Conservation (phyloP, 345 rosid genomes). For the Euphorbia tirucalli region DNA sequence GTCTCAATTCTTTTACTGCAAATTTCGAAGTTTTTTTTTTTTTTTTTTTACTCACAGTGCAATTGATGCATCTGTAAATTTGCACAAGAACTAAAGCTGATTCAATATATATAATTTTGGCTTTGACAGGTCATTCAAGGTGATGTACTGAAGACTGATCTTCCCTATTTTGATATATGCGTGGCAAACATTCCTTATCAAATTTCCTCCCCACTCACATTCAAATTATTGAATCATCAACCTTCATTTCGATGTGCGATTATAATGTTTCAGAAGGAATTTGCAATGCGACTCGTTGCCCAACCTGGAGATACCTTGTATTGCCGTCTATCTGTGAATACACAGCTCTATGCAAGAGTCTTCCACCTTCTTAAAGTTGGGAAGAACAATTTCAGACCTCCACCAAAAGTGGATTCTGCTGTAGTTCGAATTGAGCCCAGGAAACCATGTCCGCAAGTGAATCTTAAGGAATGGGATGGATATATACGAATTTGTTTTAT, state of each 20-base stretch:
- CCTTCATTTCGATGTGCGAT: constrained; percentile 86
- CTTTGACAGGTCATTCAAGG: constrained; percentile 77
- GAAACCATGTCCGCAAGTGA: constrained; percentile 63
- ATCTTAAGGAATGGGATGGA: constrained; percentile 88
- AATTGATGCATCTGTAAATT: background rate
- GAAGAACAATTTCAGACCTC: constrained; percentile 91
- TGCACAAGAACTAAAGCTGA: background rate
- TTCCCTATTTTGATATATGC: constrained; percentile 84
- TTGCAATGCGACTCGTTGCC: constrained; percentile 89
- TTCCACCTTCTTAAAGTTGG: constrained; percentile 92
- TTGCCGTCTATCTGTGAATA: constrained; percentile 80
- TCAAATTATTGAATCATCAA: constrained; percentile 72
- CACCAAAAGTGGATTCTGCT: constrained; percentile 92
- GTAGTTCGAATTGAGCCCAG: constrained; percentile 89
- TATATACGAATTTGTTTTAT: constrained; percentile 78
- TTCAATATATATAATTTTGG: background rate
- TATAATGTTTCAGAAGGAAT: constrained; percentile 92
- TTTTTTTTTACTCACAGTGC: too few species aligned
- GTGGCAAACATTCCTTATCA: constrained; percentile 93
- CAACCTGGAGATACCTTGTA: constrained; percentile 84
- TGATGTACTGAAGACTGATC: constrained; percentile 82
- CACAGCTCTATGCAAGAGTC: constrained; percentile 83
- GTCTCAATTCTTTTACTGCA: too few species aligned
- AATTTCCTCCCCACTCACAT: constrained; percentile 86
- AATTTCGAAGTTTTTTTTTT: too few species aligned